Conservation (phyloP, 345 rosid species). For the Heritiera littoralis region DNA sequence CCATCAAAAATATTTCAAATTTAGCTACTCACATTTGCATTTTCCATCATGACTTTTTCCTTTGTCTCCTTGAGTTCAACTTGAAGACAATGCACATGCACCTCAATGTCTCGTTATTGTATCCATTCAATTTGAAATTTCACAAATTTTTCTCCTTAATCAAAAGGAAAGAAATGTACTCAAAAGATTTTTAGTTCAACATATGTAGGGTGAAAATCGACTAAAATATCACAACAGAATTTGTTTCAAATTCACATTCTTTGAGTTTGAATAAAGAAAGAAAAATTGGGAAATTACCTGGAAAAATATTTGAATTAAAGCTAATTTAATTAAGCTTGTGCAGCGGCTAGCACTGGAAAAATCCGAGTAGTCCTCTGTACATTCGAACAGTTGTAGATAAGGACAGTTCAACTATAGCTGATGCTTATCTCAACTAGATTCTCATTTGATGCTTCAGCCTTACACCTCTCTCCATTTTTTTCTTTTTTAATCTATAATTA, state of each 20-base stretch:
- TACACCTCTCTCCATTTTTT: background rate
- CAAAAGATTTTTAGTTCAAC: background rate
- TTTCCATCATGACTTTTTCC: background rate
- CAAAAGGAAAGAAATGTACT: background rate
- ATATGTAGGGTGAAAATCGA: background rate
- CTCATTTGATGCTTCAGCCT: background rate
- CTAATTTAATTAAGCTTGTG: background rate
- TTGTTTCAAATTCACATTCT: background rate
- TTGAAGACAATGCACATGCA: background rate
- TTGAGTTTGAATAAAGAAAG: background rate
- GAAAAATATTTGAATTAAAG: background rate
- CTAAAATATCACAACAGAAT: background rate
- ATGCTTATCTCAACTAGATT: conserved; percentile 18
- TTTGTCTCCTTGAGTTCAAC: background rate
- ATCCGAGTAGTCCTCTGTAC: background rate
- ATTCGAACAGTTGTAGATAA: background rate
- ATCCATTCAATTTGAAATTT: background rate
- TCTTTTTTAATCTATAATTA: too few species aligned
- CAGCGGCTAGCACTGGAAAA: background rate
- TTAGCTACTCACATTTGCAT: background rate
- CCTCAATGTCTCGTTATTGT: background rate
- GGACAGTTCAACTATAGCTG: conserved; percentile 16
- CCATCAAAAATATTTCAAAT: too few species aligned
- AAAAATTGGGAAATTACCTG: background rate
- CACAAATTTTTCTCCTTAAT: background rate